Conservation (phyloP, 2,329 filamentous ascomycete species). For the Colletotrichum melonis region DNA sequence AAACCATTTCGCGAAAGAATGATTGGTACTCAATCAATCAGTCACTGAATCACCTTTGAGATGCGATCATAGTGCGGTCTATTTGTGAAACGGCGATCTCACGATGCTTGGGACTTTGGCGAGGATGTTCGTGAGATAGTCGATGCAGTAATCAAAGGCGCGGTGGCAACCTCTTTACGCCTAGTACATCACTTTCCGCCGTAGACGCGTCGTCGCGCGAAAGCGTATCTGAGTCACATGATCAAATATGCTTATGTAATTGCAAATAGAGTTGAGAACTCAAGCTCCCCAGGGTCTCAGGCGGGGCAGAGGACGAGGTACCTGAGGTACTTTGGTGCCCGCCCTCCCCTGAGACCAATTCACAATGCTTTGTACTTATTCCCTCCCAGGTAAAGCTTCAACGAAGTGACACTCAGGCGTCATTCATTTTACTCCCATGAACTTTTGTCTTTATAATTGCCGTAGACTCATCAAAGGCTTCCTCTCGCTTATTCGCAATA, state of each 20-base stretch:
- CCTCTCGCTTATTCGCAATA: not conserved
- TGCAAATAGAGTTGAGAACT: not conserved
- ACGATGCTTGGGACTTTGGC: not conserved
- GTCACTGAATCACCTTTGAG: not conserved
- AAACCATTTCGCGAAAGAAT: conserved; percentile 55
- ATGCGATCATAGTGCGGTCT: conserved; percentile 1
- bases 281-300: not conserved
- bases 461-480: not conserved
- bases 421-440: no score
- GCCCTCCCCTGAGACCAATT: not conserved
- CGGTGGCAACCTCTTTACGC: conserved; percentile 1
- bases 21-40: not conserved
- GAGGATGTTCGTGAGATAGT: not conserved
- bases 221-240: conserved; percentile 36
- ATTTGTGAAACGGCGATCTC: not conserved
- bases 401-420: no score
- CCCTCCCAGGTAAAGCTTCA: not conserved
- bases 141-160: not conserved
- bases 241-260: not conserved
- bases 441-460: not conserved
- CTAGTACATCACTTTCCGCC: not conserved
- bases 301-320: not conserved
- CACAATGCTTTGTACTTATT: not conserved
- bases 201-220: conserved; percentile 35
- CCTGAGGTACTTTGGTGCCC: not conserved